A percentile compares a stretch with the other conserved stretches of the same genome.
phyloP scores from a whole-genome alignment of 2,329 filamentous ascomycete species.

The Aspergillus neoniger region DNA sequence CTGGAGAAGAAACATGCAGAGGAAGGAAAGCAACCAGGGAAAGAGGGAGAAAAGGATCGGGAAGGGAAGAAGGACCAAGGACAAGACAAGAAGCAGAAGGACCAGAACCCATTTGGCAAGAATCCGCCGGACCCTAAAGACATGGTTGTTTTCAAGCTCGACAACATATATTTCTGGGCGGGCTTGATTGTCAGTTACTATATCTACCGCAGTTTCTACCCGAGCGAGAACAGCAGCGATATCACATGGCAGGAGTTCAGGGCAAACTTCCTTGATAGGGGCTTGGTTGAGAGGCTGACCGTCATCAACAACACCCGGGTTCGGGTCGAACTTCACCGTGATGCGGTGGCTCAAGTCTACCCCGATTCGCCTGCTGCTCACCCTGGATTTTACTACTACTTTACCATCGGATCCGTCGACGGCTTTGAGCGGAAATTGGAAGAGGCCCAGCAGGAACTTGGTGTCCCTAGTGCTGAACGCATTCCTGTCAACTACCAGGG shows the following conservation, averaged over 20 bases:
- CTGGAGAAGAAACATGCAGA: conserved; percentile 17
- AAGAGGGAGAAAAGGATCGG: conserved; percentile 21
- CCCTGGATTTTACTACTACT: conserved; percentile 79
- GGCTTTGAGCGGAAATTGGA: conserved; percentile 88
- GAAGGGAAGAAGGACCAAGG: conserved; percentile 23
- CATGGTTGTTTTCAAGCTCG: conserved; percentile 52
- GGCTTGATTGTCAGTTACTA: conserved; percentile 64
- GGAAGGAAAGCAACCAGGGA: conserved; percentile 14
- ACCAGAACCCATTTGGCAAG: conserved; percentile 31
- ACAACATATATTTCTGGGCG: conserved; percentile 51
- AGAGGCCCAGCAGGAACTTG: conserved; percentile 81
- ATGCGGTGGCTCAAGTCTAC: conserved; percentile 70
- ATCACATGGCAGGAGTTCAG: conserved; percentile 98
- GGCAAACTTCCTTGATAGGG: conserved; percentile 92
- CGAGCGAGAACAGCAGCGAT: conserved; percentile 68
- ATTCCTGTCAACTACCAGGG: conserved; percentile 88
- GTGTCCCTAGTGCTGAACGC: conserved; percentile 81
- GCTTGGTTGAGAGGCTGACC: conserved; percentile 87
- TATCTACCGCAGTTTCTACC: conserved; percentile 65
- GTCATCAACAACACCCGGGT: conserved; percentile 78
- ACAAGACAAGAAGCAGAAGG: conserved; percentile 28
- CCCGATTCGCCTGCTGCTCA: conserved; percentile 72
- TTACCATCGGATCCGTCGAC: conserved; percentile 92
- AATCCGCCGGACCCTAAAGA: conserved; percentile 34
- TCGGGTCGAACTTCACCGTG: conserved; percentile 75